Evolutionary conservation across 768 basidiomycete species (phyloP).

Genomic region (Mycena amicta): DNA sequence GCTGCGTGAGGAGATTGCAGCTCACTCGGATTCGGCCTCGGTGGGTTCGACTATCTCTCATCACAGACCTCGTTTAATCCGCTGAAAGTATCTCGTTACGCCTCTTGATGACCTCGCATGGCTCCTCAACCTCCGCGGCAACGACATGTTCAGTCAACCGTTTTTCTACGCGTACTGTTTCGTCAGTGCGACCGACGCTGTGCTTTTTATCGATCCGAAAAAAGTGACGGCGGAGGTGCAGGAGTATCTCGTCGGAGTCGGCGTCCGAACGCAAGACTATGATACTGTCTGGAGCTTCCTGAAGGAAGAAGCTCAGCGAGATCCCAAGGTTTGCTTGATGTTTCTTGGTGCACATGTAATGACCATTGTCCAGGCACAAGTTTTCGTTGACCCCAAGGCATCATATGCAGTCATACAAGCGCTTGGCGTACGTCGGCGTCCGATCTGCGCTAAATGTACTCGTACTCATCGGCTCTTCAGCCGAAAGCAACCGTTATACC

Average conservation of each 20-base stretch:
- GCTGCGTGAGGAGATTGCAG: conserved; percentile 50
- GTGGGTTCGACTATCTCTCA: conserved; percentile 43
- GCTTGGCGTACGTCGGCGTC: conserved; percentile 12
- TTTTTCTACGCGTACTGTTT: conserved; percentile 75
- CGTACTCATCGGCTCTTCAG: conserved; percentile 38
- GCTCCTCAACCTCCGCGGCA: conserved; percentile 70
- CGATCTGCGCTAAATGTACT: not conserved
- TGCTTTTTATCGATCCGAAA: conserved; percentile 54
- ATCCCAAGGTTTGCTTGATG: conserved; percentile 45
- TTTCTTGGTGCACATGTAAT: not conserved
- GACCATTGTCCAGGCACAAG: conserved; percentile 29
- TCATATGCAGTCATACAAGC: conserved; percentile 61
- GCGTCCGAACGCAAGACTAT: conserved; percentile 56
- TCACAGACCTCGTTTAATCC: conserved; percentile 29
- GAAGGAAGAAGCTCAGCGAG: conserved; percentile 47
- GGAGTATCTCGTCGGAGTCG: conserved; percentile 43
- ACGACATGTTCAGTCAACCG: conserved; percentile 68
- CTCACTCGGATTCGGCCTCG: conserved; percentile 41
- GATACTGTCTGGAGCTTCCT: conserved; percentile 52
- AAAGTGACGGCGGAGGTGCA: conserved; percentile 47
- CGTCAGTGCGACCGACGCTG: conserved; percentile 45
- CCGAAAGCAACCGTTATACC: conserved; percentile 30
- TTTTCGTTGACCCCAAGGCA: conserved; percentile 61
- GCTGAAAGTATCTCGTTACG: conserved; percentile 53
- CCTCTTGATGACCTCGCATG: conserved; percentile 76